Percentiles rank a stretch among this genome's conserved stretches.
These are phyloP conservation scores for Pseudonitzschia delicatissima DNA, from an alignment of 108 stramenopile species.

Conservation along the genomic window DNA sequence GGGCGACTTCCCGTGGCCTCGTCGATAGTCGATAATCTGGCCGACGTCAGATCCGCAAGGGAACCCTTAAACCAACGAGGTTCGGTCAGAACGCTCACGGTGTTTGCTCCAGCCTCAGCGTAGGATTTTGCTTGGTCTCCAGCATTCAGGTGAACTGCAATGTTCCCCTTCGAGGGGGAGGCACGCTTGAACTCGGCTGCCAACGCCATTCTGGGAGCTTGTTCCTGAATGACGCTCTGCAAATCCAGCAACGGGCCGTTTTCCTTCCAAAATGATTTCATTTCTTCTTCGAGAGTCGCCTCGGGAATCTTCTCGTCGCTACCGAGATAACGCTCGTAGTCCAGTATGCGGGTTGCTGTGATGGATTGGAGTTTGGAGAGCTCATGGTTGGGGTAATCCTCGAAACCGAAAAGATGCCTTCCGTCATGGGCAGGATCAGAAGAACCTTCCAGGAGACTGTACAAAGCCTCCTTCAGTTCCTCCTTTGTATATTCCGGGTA, in stretches of 20 bases:
- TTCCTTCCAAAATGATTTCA: conserved; percentile 39
- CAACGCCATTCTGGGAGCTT: conserved; percentile 78
- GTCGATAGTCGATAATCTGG: conserved; percentile 49
- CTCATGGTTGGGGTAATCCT: conserved; percentile 51
- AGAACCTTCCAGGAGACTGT: conserved; percentile 41
- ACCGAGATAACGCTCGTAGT: conserved; percentile 41
- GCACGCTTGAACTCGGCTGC: conserved; percentile 99
- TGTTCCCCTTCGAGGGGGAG: conserved; percentile 93
- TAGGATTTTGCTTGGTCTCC: conserved; percentile 86
- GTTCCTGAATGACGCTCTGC: conserved; percentile 48
- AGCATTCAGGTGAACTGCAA: conserved; percentile 59
- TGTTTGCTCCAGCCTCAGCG: conserved; percentile 82
- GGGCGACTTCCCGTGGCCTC: conserved; percentile 45
- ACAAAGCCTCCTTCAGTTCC: conserved; percentile 52
- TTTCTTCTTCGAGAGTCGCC: conserved; percentile 30
- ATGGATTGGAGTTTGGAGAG: conserved; percentile 81
- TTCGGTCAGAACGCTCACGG: conserved; percentile 96
- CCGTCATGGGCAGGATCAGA: conserved; percentile 40
- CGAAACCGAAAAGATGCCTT: conserved; percentile 58
- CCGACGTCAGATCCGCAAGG: conserved; percentile 75
- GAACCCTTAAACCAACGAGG: conserved; percentile 92
- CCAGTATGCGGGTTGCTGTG: conserved; percentile 73
- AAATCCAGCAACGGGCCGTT: conserved; percentile 71
- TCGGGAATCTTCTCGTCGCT: neutral
- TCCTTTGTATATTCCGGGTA: conserved; percentile 44